These are phyloP conservation scores for Priceomyces fermenticarens DNA, from an alignment of 805 yeast genomes.

Conservation along the genomic window DNA sequence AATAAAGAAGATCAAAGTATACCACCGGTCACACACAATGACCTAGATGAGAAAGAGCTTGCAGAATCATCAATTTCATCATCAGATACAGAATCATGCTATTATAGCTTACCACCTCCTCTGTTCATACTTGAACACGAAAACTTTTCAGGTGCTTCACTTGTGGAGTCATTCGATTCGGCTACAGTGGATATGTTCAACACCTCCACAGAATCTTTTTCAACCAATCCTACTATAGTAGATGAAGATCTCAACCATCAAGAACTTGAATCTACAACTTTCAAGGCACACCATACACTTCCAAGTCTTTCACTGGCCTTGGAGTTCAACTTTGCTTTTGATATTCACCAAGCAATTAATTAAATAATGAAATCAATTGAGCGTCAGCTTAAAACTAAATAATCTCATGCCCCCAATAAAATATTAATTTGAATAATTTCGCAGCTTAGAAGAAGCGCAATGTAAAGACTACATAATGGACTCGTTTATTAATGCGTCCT, in stretches of 20 bases:
- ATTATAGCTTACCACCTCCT: not conserved
- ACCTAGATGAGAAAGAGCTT: not conserved
- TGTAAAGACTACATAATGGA: too few relatives aligned
- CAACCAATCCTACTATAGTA: conserved; percentile 27
- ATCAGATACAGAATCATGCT: conserved; percentile 4
- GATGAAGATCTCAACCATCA: conserved; percentile 4
- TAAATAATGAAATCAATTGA: not conserved
- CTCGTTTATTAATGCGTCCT: too few relatives aligned
- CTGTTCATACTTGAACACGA: conserved; percentile 3
- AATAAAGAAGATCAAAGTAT: not conserved
- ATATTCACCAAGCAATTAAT: not conserved
- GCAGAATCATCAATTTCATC: conserved; percentile 4
- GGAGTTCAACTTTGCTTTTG: conserved; percentile 2
- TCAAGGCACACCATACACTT: conserved; percentile 2
- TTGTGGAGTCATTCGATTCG: conserved; percentile 12
- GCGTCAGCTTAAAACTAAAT: too few relatives aligned
- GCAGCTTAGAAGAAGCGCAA: too few relatives aligned
- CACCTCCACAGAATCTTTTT: conserved; percentile 30
- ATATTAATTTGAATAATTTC: too few relatives aligned
- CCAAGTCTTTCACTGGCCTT: conserved; percentile 5
- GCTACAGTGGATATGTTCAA: conserved; percentile 14
- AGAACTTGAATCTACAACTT: conserved; percentile 1
- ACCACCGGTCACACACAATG: not conserved
- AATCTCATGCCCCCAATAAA: too few relatives aligned
- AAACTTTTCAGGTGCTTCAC: conserved; percentile 7